Conservation (phyloP, 129 eudicot species). For the Kitagawia praeruptora region DNA sequence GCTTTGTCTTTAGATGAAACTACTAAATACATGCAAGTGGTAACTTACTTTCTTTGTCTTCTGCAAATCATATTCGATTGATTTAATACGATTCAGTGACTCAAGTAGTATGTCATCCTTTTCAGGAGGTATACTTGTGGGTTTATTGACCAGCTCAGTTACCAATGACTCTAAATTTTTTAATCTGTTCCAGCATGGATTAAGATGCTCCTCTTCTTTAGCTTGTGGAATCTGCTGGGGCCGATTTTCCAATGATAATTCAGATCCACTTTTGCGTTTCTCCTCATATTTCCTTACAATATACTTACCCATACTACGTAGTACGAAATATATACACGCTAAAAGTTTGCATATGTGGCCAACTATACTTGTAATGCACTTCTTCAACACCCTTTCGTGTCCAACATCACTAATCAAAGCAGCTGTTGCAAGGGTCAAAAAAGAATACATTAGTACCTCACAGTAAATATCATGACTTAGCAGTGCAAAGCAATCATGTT, state of each 20-base stretch:
- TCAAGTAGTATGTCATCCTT: slow-evolving; percentile 75
- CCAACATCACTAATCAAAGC: slow-evolving; percentile 13
- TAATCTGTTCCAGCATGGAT: slow-evolving; percentile 69
- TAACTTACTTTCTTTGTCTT: slow-evolving; percentile 68
- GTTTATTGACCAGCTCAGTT: slow-evolving; percentile 64
- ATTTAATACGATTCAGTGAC: slow-evolving; percentile 71
- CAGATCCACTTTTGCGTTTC: slow-evolving; percentile 18
- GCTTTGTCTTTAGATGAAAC: neutral
- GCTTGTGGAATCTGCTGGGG: slow-evolving; percentile 9
- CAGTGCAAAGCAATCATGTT: neutral
- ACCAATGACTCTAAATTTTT: slow-evolving; percentile 63
- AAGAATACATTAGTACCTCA: slow-evolving; percentile 10
- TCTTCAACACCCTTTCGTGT: slow-evolving; percentile 30
- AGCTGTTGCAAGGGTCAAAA: slow-evolving; percentile 30
- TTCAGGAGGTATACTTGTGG: slow-evolving; percentile 74
- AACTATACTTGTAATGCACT: slow-evolving; percentile 23
- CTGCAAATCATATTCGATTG: slow-evolving; percentile 89
- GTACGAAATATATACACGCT: slow-evolving; percentile 33
- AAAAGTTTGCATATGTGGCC: slow-evolving; percentile 36
- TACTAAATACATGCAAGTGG: neutral
- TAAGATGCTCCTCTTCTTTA: slow-evolving; percentile 31
- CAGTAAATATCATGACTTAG: neutral
- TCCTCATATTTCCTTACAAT: slow-evolving; percentile 22
- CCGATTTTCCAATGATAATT: slow-evolving; percentile 20
- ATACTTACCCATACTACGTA: slow-evolving; percentile 36